phyloP scores from a whole-genome alignment of 805 yeast species.

The Candida taoyuanica region DNA sequence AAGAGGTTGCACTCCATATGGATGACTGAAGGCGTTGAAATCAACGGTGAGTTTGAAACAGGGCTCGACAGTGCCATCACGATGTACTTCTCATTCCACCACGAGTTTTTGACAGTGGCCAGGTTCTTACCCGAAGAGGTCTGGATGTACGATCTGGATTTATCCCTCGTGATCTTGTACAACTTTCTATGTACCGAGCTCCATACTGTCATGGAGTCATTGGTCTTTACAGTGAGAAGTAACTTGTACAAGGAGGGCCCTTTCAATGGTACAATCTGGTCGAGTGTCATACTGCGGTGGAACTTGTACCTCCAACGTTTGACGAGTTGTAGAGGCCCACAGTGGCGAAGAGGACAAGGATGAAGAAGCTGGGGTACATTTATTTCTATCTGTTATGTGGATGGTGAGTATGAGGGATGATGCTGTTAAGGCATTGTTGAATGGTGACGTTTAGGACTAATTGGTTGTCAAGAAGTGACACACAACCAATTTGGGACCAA shows the following conservation, averaged over 20 bases:
- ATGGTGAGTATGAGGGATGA: no score
- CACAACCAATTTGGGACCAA: no score
- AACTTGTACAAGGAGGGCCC: conserved; percentile 6
- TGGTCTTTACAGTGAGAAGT: conserved; percentile 6
- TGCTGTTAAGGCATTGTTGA: no score
- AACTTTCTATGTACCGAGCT: conserved; percentile 7
- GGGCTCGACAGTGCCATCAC: conserved; percentile 8
- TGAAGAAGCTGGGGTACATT: no score
- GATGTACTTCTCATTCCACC: conserved; percentile 19
- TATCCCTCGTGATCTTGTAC: conserved; percentile 13
- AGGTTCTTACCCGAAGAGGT: conserved; percentile 8
- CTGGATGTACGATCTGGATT: conserved; percentile 19
- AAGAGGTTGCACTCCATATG: conserved; percentile 10
- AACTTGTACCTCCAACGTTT: conserved; percentile 1
- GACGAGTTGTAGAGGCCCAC: no score
- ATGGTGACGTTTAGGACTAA: no score
- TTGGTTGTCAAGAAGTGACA: no score
- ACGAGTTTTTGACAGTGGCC: conserved; percentile 17
- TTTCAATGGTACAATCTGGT: conserved; percentile 11
- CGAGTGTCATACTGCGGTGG: conserved; percentile 4
- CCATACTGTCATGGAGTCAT: conserved; percentile 7
- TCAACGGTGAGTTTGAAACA: conserved; percentile 15
- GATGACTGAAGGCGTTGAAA: conserved; percentile 19
- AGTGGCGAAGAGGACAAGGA: no score
- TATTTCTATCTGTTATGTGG: no score